A percentile compares a stretch with the other conserved stretches of the same genome.
These are phyloP conservation scores for Medicago truncatula DNA, from an alignment of 306 rosid genomes.

Conservation along the genomic window DNA sequence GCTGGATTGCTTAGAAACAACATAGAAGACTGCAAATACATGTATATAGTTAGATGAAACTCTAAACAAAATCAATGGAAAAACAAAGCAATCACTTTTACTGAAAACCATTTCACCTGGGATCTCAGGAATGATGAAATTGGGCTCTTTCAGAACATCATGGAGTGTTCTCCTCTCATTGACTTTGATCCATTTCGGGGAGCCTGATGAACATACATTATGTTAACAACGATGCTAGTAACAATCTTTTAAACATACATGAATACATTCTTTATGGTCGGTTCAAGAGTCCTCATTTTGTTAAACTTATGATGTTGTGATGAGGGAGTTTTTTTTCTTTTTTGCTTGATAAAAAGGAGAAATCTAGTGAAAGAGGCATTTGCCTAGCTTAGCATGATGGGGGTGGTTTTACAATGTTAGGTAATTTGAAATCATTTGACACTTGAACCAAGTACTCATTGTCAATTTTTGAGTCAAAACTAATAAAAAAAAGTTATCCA, in stretches of 20 bases:
- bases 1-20: constrained; percentile 74
- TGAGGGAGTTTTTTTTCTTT: neutral
- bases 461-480: neutral
- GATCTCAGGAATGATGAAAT: constrained; percentile 70
- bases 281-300: neutral
- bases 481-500: too few relatives aligned
- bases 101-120: constrained; percentile 66
- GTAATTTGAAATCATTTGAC: neutral
- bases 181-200: constrained; percentile 81
- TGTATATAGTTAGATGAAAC: constrained; percentile 28
- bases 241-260: neutral
- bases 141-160: constrained; percentile 63
- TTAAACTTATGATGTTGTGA: neutral
- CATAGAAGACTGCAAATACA: constrained; percentile 78
- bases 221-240: too few relatives aligned
- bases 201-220: constrained; percentile 34
- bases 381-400: constrained; percentile 18
- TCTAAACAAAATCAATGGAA: constrained; percentile 3
- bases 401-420: neutral
- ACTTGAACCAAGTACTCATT: neutral
- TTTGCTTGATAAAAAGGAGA: neutral
- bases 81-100: neutral
- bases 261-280: neutral
- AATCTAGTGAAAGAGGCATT: neutral
- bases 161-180: constrained; percentile 70